A percentile compares a stretch with the other conserved stretches of the same genome.
These are phyloP conservation scores for Colletotrichum sublineola DNA, from an alignment of 2,329 filamentous ascomycete species.

Conservation along the genomic window DNA sequence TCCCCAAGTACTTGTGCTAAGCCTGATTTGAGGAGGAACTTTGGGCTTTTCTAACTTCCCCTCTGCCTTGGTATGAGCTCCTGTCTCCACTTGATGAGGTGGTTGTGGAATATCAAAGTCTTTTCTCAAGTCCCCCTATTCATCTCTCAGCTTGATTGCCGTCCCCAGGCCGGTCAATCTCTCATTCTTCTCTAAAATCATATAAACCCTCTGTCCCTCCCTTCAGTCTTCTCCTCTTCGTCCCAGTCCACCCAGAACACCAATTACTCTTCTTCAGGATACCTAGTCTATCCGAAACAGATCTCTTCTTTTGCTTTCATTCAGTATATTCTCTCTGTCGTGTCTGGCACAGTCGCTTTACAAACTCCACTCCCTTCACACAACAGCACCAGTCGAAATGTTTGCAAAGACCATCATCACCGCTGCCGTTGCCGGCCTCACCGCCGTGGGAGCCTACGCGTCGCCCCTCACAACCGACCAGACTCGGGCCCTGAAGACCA, in stretches of 20 bases:
- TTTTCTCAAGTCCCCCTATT: neutral
- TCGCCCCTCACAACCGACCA: neutral
- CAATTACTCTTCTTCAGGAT: conserved; percentile 1
- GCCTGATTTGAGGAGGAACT: neutral
- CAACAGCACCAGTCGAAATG: conserved; percentile 4
- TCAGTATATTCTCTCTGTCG: neutral
- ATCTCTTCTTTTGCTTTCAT: too few relatives aligned
- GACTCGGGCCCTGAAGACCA: neutral
- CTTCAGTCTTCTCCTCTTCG: neutral
- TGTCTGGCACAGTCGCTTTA: neutral
- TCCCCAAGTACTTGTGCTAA: neutral
- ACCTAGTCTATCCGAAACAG: neutral
- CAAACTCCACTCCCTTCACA: neutral
- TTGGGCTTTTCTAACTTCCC: neutral
- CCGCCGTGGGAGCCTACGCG: neutral
- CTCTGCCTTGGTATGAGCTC: too few relatives aligned
- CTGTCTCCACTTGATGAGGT: neutral
- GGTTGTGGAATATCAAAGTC: too few relatives aligned
- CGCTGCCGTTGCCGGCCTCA: neutral
- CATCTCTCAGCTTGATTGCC: too few relatives aligned
- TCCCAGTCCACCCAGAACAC: neutral
- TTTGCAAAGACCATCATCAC: neutral
- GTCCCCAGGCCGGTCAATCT: too few relatives aligned
- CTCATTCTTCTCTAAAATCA: neutral
- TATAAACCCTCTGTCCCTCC: conserved; percentile 2